These are phyloP conservation scores for Phialophora expanda DNA, from an alignment of 2,329 filamentous ascomycete species.

Conservation along the genomic window DNA sequence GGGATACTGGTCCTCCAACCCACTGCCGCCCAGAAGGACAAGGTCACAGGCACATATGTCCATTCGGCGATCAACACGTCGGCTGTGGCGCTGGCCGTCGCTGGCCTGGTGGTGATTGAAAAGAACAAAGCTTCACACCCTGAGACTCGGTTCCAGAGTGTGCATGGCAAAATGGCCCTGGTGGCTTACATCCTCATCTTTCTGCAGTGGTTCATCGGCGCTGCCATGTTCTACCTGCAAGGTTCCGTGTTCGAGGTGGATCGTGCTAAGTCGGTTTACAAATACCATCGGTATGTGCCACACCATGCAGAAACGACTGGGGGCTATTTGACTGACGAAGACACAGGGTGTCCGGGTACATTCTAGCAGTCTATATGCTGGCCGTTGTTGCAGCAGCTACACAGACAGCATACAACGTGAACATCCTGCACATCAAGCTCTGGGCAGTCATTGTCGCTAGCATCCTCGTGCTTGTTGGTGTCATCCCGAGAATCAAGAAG, in stretches of 20 bases:
- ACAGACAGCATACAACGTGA: conserved; percentile 74
- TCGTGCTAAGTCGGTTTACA: conserved; percentile 82
- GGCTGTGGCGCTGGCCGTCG: conserved; percentile 50
- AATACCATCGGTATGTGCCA: conserved; percentile 67
- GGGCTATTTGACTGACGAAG: conserved; percentile 1
- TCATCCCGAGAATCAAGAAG: conserved; percentile 79
- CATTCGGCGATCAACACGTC: conserved; percentile 71
- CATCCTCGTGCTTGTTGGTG: conserved; percentile 70
- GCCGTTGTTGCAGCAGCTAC: conserved; percentile 76
- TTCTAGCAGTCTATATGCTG: conserved; percentile 71
- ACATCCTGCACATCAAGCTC: conserved; percentile 71
- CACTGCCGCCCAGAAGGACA: conserved; percentile 77
- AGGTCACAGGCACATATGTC: conserved; percentile 64
- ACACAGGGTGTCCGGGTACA: conserved; percentile 71
- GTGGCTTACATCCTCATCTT: conserved; percentile 72
- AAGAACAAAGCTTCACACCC: conserved; percentile 79
- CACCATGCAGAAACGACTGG: neutral
- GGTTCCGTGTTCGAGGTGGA: conserved; percentile 72
- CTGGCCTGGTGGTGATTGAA: conserved; percentile 54
- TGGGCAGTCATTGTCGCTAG: conserved; percentile 75
- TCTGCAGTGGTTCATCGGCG: conserved; percentile 76
- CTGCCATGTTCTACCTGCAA: conserved; percentile 81
- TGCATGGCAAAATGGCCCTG: conserved; percentile 83
- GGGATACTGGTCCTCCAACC: conserved; percentile 86
- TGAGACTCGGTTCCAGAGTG: conserved; percentile 72